phyloP scores from a whole-genome alignment of 768 basidiomycete genomes.

The Amanita rimosa region DNA sequence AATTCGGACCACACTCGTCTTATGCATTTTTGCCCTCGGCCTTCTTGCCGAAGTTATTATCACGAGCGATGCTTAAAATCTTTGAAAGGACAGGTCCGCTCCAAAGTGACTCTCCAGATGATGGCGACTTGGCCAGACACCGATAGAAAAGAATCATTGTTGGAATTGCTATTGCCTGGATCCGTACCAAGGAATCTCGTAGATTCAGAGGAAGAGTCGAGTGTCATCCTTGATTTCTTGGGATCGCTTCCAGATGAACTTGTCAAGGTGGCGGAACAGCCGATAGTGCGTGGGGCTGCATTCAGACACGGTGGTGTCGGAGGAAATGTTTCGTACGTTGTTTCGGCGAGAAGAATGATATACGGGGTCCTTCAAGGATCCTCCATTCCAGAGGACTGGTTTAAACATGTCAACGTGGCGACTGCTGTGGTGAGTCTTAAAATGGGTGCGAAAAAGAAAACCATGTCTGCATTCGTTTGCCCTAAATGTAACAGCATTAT shows the following conservation, averaged over 20 bases:
- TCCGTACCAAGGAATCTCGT: neutral
- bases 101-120: conserved; percentile 15
- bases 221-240: conserved; percentile 4
- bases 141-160: conserved; percentile 16
- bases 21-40: conserved; percentile 51
- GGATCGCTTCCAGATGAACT: conserved; percentile 25
- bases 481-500: conserved; percentile 34
- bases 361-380: conserved; percentile 21
- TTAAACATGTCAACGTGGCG: conserved; percentile 11
- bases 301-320: conserved; percentile 29
- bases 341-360: conserved; percentile 35
- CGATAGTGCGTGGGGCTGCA: conserved; percentile 35
- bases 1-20: conserved; percentile 14
- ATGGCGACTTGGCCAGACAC: conserved; percentile 27
- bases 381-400: conserved; percentile 31
- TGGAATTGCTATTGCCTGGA: neutral
- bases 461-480: conserved; percentile 23
- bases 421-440: conserved; percentile 13
- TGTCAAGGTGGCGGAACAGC: conserved; percentile 36
- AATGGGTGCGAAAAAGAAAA: conserved; percentile 10
- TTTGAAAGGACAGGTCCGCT: conserved; percentile 10
- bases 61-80: conserved; percentile 33
- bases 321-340: conserved; percentile 39
- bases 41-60: conserved; percentile 32
- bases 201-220: neutral